Evolutionary conservation across 371 early-diverging fungal genomes (phyloP).

Genomic region (Entomophthora muscae): DNA sequence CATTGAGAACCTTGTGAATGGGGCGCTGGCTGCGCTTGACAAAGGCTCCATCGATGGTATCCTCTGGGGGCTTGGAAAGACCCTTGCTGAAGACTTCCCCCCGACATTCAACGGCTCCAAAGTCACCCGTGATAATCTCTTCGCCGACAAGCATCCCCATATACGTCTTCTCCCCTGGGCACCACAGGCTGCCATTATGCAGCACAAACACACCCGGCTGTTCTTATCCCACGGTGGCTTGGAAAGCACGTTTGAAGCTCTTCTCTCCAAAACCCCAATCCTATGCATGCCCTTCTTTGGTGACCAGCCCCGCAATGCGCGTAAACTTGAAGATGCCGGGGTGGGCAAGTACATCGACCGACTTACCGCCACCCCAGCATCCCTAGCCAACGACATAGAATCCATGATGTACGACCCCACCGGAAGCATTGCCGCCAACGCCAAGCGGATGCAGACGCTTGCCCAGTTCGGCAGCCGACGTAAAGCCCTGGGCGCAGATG

Average conservation of each 20-base stretch:
- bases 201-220: conserved; percentile 1
- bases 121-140: background rate
- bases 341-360: background rate
- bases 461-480: too few relatives aligned
- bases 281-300: too few relatives aligned
- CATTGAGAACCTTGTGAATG: background rate
- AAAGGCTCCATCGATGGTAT: too few relatives aligned
- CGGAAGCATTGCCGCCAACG: background rate
- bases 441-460: too few relatives aligned
- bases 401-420: background rate
- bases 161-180: background rate
- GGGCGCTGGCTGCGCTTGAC: background rate
- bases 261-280: conserved; percentile 6
- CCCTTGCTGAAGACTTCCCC: background rate
- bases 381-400: background rate
- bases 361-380: too few relatives aligned
- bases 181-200: conserved; percentile 6
- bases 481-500: too few relatives aligned
- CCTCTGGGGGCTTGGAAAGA: background rate
- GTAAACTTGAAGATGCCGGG: background rate
- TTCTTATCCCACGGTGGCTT: conserved; percentile 9
- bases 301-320: conserved; percentile 9
- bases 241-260: conserved; percentile 5
- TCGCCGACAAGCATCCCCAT: background rate
- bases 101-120: background rate